Base-by-base conservation (phyloP, 1,139 yeast genomes). In the Pichia sp. region DNA sequence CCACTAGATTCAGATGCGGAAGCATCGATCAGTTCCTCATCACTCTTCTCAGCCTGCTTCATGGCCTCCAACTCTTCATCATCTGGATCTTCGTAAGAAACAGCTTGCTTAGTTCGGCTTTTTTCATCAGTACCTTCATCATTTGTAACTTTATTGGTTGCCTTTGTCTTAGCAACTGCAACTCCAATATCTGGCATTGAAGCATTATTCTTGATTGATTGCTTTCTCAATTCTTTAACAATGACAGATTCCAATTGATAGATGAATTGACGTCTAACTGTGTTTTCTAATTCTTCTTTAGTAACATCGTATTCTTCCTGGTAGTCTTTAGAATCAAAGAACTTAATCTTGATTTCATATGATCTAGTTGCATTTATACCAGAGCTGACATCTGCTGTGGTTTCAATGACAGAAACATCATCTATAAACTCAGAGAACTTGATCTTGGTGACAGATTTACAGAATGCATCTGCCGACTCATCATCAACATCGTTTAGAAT, bases 61-160 rank as follows among this genome's bases (percentile, higher is more conserved):
- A 88, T 87, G 47, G 87, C 85, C 70, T 88, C 97, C 57, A 87
- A 74, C 69, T 90, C 97, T 49, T 89, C 97, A 59, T 89, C 97
- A 72, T 90, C 97, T 32, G 97, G 97, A 19, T 85, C 97, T 62
- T 90, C 97, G 66, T 90, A 92, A 0, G 97, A 88, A 45, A 90
- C 96, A 30, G 95, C 85, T 73, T 90, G 95, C 68, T 90, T 90
- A 41, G 82, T 77, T 64, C 82, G 83, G 56, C 79, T 73, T 64
- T 77, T 79, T 60, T 76, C 72, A 62, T 85, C 87, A 52, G 85
- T 88, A 65, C 85, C 90, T 49, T 77, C 87, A 56, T 79, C 88
- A 52, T 71, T 74, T 30, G 71, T 74, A 36, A 72, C 71, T 47
- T 64, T 73, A 59, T 60, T 54, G 59, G 64, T 63, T 47, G 79